Base-by-base conservation (phyloP, 1,284 basidiomycete genomes). In the Coniferiporia weirii region DNA sequence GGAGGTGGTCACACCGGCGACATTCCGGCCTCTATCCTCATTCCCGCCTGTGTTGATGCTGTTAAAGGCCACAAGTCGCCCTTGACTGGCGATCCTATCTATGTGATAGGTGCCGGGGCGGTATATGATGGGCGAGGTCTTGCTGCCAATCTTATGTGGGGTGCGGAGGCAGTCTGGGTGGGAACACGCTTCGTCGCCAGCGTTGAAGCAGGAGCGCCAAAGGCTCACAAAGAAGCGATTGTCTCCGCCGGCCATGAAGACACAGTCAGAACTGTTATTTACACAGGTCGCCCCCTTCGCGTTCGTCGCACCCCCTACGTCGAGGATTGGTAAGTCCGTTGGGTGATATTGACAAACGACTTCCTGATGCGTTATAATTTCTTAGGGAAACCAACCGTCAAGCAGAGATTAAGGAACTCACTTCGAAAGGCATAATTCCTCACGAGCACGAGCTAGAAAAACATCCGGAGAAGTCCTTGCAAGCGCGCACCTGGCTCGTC, bases 181-280 rank as follows among this genome's bases (percentile, higher is more conserved):
- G 91, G 91, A 43, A 93, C 91, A 1, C 83, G 94, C 45, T 97
- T 97, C 69, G 91, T 97, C 27, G 94, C 93, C 15, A 78, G 82
- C 19, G 79, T 73, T 17, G 92, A 95, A 71, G 91, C 93, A 36
- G 81, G 79, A 38, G 93, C 93, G 4, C 87, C 91, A 1, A 86
- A 88, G 70, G 79, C 79, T 62, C 93, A 95, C 76, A 95, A 95
- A 74, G 85, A 94, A 13, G 78, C 82, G 65, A 68, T 91, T 22
- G 60, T 89, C 47, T 79, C 74, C 59, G 84, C 87, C 20, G 77
- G 84, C 7, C 85, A 80, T 66, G 88, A 86, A 58, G 91, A 91
- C 69, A 85, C 84, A 9, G 76, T 86, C 52, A 83, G 84, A 19
- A 94, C 93, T 6, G 69, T 93, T 51, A 95, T 95, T 67, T 95